phyloP scores from a whole-genome alignment of 768 basidiomycete genomes.

The Dentipellis sp. region DNA sequence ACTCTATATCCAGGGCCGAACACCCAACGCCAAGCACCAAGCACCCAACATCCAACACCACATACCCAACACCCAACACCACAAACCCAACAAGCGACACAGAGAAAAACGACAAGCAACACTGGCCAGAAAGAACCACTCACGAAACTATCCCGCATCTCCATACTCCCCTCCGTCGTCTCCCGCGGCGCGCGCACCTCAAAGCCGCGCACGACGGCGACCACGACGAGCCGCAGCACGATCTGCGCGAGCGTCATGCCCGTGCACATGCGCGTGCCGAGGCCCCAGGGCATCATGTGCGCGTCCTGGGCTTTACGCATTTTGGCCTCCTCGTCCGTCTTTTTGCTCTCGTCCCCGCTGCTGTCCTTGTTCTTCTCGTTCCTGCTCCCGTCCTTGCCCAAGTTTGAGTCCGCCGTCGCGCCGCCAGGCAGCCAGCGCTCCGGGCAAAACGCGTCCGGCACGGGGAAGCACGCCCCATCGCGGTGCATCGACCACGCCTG shows the following conservation, averaged over 20 bases:
- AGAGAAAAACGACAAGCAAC: too few relatives aligned
- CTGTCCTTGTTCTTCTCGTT: too few relatives aligned
- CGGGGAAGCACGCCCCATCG: slow-evolving; percentile 57
- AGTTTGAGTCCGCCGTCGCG: too few relatives aligned
- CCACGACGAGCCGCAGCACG: slow-evolving; percentile 52
- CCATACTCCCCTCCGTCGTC: slow-evolving; percentile 35
- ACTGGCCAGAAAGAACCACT: too few relatives aligned
- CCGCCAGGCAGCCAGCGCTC: slow-evolving; percentile 73
- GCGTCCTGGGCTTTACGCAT: slow-evolving; percentile 41
- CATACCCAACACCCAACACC: too few relatives aligned
- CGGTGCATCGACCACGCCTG: slow-evolving; percentile 87
- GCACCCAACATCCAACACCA: too few relatives aligned
- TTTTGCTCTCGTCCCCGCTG: slow-evolving; percentile 30
- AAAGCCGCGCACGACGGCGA: slow-evolving; percentile 56
- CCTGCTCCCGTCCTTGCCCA: too few relatives aligned
- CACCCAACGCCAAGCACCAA: too few relatives aligned
- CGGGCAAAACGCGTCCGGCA: slow-evolving; percentile 66
- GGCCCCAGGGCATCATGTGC: slow-evolving; percentile 73
- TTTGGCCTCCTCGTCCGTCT: slow-evolving; percentile 24
- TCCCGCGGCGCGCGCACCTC: slow-evolving; percentile 12
- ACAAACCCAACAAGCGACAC: too few relatives aligned
- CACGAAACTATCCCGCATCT: slow-evolving; percentile 75
- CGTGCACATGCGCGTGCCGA: slow-evolving; percentile 65
- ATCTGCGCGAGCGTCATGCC: slow-evolving; percentile 69
- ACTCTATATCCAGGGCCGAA: too few relatives aligned